A percentile compares a stretch with the other conserved stretches of the same genome.
These are phyloP conservation scores for Phialophora verrucosa DNA, from an alignment of 2,329 filamentous ascomycete genomes.

Conservation along the genomic window DNA sequence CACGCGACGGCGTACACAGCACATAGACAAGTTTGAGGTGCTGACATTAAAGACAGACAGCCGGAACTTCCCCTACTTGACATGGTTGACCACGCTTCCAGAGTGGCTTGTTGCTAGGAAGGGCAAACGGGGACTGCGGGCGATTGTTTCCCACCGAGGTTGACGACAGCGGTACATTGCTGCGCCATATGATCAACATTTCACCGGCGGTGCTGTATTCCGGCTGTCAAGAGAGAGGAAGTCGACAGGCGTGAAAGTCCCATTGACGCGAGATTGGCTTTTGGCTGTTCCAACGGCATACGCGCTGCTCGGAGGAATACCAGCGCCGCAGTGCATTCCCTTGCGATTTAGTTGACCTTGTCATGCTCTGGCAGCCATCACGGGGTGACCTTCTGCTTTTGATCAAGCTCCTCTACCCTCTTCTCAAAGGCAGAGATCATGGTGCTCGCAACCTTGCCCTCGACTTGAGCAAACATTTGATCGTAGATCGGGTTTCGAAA, in stretches of 20 bases:
- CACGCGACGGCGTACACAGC: background rate
- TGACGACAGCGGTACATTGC: background rate
- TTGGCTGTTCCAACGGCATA: background rate
- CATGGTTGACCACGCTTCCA: background rate
- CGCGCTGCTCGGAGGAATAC: background rate
- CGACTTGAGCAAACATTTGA: slow-evolving; percentile 78
- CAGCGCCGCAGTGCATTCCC: background rate
- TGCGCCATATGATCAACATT: too few species aligned
- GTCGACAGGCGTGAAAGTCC: background rate
- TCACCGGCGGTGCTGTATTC: too few species aligned
- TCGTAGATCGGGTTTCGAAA: slow-evolving; percentile 90
- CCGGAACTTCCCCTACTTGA: background rate
- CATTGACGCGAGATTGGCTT: too few species aligned
- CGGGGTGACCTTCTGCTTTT: slow-evolving; percentile 5
- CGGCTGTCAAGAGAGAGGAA: too few species aligned
- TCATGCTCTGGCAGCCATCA: background rate
- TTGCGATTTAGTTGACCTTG: background rate
- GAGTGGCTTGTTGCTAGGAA: background rate
- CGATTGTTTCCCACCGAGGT: background rate
- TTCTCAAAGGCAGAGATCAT: slow-evolving; percentile 96
- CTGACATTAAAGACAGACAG: background rate
- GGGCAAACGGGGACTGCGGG: too few species aligned
- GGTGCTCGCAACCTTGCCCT: slow-evolving; percentile 79
- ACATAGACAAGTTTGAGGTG: background rate
- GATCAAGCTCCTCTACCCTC: slow-evolving; percentile 66